Evolutionary conservation across 495 filamentous ascomycete genomes (phyloP).

Genomic region (Bryoglossum gracile): DNA sequence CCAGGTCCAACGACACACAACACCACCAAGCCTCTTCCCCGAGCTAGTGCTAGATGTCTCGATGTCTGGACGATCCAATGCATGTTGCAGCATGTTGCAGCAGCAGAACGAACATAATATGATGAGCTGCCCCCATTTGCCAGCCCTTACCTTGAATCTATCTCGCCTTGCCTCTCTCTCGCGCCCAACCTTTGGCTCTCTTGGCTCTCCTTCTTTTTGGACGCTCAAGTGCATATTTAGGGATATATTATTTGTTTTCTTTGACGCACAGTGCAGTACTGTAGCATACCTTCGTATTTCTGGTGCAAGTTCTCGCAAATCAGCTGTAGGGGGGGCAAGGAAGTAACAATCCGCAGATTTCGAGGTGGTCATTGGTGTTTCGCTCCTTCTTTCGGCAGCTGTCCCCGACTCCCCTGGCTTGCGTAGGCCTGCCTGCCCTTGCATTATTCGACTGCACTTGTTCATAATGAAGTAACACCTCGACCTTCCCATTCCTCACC

Average conservation of each 20-base stretch:
- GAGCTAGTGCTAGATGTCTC: neutral
- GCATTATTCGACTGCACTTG: neutral
- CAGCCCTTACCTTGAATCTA: neutral
- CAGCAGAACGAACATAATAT: neutral
- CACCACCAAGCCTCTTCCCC: neutral
- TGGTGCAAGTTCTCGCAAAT: neutral
- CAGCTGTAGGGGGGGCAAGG: neutral
- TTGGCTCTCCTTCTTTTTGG: neutral
- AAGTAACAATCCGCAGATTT: neutral
- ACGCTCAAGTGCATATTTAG: no score
- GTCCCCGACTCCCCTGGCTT: neutral
- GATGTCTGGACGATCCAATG: no score
- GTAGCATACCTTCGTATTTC: neutral
- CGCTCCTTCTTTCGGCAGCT: conserved; percentile 8
- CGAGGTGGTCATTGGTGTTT: neutral
- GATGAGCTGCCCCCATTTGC: neutral
- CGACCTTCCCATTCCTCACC: neutral
- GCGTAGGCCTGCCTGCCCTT: neutral
- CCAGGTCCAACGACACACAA: neutral
- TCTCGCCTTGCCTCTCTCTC: neutral
- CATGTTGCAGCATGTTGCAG: no score
- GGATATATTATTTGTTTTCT: neutral
- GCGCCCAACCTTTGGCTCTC: neutral
- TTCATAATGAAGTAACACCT: neutral
- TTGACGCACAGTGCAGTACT: neutral